These are phyloP conservation scores for Atractiella rhizophila DNA, from an alignment of 768 basidiomycete genomes.

Conservation along the genomic window DNA sequence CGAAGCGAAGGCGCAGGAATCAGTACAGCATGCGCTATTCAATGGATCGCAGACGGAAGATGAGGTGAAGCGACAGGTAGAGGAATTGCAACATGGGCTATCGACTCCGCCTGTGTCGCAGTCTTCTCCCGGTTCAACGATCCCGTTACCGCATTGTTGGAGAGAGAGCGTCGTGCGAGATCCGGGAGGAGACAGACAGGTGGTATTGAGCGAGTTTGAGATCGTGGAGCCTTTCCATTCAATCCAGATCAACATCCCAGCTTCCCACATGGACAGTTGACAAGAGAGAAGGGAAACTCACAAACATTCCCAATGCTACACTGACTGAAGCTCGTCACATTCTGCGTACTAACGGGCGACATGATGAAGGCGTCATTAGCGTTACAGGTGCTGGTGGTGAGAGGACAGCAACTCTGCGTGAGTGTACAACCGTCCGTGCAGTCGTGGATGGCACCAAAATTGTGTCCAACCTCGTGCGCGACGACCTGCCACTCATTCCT, in stretches of 20 bases:
- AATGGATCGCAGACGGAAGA: constrained; percentile 55
- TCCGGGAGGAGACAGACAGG: constrained; percentile 42
- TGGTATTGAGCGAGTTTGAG: constrained; percentile 29
- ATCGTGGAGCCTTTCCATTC: constrained; percentile 6
- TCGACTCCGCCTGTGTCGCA: constrained; percentile 53
- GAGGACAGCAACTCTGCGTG: constrained; percentile 40
- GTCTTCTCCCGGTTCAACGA: constrained; percentile 57
- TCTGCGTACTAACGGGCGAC: constrained; percentile 29
- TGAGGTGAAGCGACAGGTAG: constrained; percentile 34
- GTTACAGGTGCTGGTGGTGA: constrained; percentile 34
- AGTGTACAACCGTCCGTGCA: constrained; percentile 42
- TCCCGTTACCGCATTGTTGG: constrained; percentile 35
- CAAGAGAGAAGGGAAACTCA: constrained; percentile 26
- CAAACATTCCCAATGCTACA: constrained; percentile 71
- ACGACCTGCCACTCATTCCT: constrained; percentile 60
- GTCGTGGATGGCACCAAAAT: constrained; percentile 60
- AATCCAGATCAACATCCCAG: too few species aligned
- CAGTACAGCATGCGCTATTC: constrained; percentile 50
- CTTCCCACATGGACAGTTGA: too few species aligned
- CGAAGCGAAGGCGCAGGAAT: constrained; percentile 38
- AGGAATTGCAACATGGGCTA: constrained; percentile 43
- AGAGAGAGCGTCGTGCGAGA: constrained; percentile 9
- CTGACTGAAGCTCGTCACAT: constrained; percentile 39
- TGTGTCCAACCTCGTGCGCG: constrained; percentile 61
- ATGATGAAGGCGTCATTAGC: constrained; percentile 50